Evolutionary conservation across 805 yeast species (phyloP).

Genomic region (Ogataea polymorpha): DNA sequence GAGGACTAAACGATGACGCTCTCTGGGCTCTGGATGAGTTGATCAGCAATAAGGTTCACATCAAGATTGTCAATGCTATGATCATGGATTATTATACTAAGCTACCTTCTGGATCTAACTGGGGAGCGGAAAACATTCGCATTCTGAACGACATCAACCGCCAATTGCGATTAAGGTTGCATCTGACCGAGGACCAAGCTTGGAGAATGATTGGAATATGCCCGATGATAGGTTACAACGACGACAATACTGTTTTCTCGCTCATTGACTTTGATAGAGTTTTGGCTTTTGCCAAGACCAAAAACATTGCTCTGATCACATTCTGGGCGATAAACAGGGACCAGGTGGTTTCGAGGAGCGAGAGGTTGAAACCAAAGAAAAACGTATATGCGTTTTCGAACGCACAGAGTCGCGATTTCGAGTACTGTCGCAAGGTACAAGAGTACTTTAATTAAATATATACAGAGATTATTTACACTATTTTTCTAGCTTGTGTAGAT

Average conservation of each 20-base stretch:
- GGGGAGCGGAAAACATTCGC: constrained; percentile 31
- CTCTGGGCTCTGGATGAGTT: constrained; percentile 16
- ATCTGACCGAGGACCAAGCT: constrained; percentile 6
- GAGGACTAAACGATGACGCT: constrained; percentile 22
- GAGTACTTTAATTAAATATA: constrained; percentile 1
- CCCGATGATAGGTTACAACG: constrained; percentile 36
- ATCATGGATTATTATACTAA: constrained; percentile 33
- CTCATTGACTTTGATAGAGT: constrained; percentile 24
- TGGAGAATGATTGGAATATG: constrained; percentile 31
- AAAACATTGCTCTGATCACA: constrained; percentile 25
- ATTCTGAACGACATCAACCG: constrained; percentile 19
- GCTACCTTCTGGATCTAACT: constrained; percentile 16
- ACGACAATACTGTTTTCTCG: constrained; percentile 26
- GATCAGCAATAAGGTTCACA: constrained; percentile 4
- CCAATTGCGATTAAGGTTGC: constrained; percentile 14
- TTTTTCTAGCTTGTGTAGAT: constrained; percentile 19
- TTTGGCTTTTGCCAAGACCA: constrained; percentile 17
- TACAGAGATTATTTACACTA: constrained; percentile 2
- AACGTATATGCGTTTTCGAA: constrained; percentile 21
- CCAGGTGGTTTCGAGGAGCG: constrained; percentile 19
- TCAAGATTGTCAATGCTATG: constrained; percentile 27
- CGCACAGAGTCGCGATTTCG: constrained; percentile 23
- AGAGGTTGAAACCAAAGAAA: constrained; percentile 11
- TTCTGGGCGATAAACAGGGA: constrained; percentile 36
- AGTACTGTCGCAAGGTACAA: constrained; percentile 17